Base-by-base conservation (phyloP, 176 grass and related monocot genomes). In the Secale cereale region DNA sequence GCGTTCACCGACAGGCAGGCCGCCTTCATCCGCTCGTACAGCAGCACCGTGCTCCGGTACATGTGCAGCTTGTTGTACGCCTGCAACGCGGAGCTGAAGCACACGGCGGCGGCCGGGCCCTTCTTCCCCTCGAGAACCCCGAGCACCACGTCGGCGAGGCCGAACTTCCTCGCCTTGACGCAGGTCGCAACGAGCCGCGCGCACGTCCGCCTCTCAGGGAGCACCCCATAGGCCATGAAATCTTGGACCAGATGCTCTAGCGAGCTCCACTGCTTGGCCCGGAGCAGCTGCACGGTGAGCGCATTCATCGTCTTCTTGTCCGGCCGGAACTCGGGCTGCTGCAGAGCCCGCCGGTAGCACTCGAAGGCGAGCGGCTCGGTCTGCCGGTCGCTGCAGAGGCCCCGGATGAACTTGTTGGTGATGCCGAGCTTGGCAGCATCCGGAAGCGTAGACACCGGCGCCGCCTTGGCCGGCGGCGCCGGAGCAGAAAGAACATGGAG, bases 21-120 rank as follows among this genome's bases (percentile, higher is more conserved):
- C 19, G 79, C 54, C 87, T 26, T 89, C 86, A 92, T 93, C 39
- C 66, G 85, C 8, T 90, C 81, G 37, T 87, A 91, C 85, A 90
- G 84, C 64, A 91, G 87, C 78, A 92, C 77, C 27, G 96, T 94
- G 65, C 87, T 89, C 23, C 76, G 86, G 87, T 92, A 91, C 96
- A 98, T 98, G 74, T 92, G 96, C 57, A 98, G 93, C 88, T 83
- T 91, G 93, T 94, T 98, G 89, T 95, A 95, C 77, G 89, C 87
- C 63, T 62, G 81, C 96, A 98, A 83, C 69, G 96, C 96, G 0
- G 90, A 85, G 75, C 78, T 45, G 85, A 95, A 98, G 86, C 85
- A 86, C 60, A 80, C 48, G 30, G 62, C 40, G 0, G 89, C 91
- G 45, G 81, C 8, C 36, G 64, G 78, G 3, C 85, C 93, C 76